Base-by-base conservation (phyloP, 768 basidiomycete species). In the Termitomyces sp. region DNA sequence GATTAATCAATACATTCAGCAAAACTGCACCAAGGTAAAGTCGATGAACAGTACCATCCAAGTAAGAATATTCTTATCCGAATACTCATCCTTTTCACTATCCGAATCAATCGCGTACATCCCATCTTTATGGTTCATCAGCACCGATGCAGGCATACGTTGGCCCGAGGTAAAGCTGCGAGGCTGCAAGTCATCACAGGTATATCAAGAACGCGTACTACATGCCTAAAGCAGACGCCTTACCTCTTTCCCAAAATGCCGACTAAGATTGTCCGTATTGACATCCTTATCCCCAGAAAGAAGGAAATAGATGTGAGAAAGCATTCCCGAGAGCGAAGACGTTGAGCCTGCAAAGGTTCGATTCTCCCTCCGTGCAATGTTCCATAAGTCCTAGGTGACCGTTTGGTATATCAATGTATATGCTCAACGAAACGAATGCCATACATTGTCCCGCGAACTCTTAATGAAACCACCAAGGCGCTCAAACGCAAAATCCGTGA, bases 281-380 rank as follows among this genome's bases (percentile, higher is more conserved):
- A 93, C 79, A 0, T 72, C 69, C 63, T 83, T 88, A 60, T 86
- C 80, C 19, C 81, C 81, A 23, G 91, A 94, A 5, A 97, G 75
- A 17, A 94, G 77, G 66, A 93, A 92, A 67, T 97, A 98, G 17
- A 96, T 83, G 47, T 98, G 94, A 43, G 83, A 78, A 42, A 97
- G 76, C 64, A 94, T 83, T 35, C 89, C 86, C 0, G 92, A 87
- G 51, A 97, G 70, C 1, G 92, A 94, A 8, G 94, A 96, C 0
- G 95, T 98, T 3, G 92, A 95, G 3, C 95, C 96, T 2, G 82
- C 82, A 67, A 90, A 97, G 27, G 64, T 74, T 42, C 81, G 79
- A 0, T 78, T 70, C 58, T 90, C 76, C 42, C 72, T 68, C 61
- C 79, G 75, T 1, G 89, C 88, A 14, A 96, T 71, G 10, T 65